phyloP scores from a whole-genome alignment of 768 basidiomycete genomes.

The Macrolepiota fuliginosa region DNA sequence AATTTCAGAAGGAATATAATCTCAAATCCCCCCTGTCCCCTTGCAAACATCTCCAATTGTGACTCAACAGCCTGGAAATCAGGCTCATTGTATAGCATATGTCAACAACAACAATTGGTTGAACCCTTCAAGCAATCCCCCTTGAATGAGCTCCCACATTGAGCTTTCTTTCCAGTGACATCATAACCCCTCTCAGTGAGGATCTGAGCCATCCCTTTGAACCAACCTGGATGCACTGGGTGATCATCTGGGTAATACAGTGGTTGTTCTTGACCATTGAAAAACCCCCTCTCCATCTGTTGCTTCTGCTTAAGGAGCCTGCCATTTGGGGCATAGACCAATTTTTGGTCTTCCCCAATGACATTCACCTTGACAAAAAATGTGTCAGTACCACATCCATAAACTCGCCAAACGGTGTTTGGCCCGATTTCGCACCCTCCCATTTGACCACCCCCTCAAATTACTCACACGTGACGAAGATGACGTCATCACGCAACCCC shows the following conservation, averaged over 20 bases:
- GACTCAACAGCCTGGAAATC: slow-evolving; percentile 28
- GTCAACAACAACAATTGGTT: too few relatives aligned
- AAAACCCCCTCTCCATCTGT: neutral
- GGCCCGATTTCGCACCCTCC: too few relatives aligned
- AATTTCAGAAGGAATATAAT: slow-evolving; percentile 31
- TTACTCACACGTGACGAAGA: too few relatives aligned
- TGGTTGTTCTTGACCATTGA: neutral
- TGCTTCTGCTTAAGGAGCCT: neutral
- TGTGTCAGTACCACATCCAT: too few relatives aligned
- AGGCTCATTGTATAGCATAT: slow-evolving; percentile 26
- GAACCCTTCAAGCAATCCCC: too few relatives aligned
- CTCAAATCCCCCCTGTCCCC: slow-evolving; percentile 19
- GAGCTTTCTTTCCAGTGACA: neutral
- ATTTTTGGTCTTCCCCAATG: neutral
- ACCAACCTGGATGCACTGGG: neutral
- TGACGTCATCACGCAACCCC: too few relatives aligned
- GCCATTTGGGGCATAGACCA: too few relatives aligned
- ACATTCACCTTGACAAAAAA: neutral
- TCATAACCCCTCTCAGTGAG: neutral
- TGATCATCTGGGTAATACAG: neutral
- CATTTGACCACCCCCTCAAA: too few relatives aligned
- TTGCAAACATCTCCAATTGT: slow-evolving; percentile 19
- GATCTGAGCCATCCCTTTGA: neutral
- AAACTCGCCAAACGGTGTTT: too few relatives aligned
- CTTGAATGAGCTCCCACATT: neutral